Evolutionary conservation across 805 yeast genomes (phyloP).

Genomic region (Spathaspora passalidarum): DNA sequence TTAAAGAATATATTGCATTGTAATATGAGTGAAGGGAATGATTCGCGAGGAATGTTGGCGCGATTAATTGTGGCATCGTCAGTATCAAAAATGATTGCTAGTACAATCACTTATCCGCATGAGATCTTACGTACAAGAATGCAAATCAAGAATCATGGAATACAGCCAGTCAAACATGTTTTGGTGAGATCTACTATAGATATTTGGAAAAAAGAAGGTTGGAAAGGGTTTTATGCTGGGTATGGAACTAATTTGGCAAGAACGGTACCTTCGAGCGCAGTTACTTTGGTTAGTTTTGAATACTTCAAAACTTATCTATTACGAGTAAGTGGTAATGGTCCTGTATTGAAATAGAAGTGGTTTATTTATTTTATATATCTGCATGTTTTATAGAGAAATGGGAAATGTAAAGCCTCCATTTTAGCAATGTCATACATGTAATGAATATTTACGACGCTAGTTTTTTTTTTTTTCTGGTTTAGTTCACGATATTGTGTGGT

Average conservation of each 20-base stretch:
- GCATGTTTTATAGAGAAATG: neutral
- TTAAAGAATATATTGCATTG: slow-evolving; percentile 54
- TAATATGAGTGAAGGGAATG: slow-evolving; percentile 8
- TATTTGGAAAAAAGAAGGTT: slow-evolving; percentile 65
- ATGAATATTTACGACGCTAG: no score
- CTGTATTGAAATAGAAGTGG: neutral
- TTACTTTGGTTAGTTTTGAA: slow-evolving; percentile 92
- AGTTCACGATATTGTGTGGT: no score
- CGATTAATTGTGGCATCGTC: slow-evolving; percentile 60
- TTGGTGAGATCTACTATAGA: slow-evolving; percentile 31
- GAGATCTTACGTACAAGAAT: slow-evolving; percentile 89
- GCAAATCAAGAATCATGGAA: slow-evolving; percentile 50
- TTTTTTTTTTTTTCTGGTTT: no score
- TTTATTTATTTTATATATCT: neutral
- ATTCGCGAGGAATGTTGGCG: slow-evolving; percentile 18
- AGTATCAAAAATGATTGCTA: slow-evolving; percentile 82
- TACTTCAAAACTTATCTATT: slow-evolving; percentile 59
- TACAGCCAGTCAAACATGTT: slow-evolving; percentile 7
- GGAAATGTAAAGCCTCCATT: no score
- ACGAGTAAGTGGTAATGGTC: slow-evolving; percentile 24
- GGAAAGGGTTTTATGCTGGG: slow-evolving; percentile 85
- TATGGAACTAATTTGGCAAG: slow-evolving; percentile 80
- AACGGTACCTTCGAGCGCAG: slow-evolving; percentile 93
- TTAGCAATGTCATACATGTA: no score
- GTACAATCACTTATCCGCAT: slow-evolving; percentile 89